Conservation (phyloP, 1,284 basidiomycete species). For the Fistulinella cinereoalba region DNA sequence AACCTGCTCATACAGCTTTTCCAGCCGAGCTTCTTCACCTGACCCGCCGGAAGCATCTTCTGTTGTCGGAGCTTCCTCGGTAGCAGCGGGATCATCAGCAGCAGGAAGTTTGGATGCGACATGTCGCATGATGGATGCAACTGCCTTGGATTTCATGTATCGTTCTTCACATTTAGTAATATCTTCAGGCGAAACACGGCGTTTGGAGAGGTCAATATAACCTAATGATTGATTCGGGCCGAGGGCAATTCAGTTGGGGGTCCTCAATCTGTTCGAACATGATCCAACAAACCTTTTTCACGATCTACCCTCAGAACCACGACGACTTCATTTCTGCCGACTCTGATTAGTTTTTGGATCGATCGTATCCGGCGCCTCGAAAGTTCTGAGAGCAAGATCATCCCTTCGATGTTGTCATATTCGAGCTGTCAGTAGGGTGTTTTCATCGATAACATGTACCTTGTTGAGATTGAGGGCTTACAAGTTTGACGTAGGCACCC, state of each 20-base stretch:
- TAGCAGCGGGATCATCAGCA: conserved; percentile 32
- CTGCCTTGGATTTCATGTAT: conserved; percentile 96
- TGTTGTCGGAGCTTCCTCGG: conserved; percentile 6
- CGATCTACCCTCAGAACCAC: conserved; percentile 98
- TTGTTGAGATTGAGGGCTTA: conserved; percentile 38
- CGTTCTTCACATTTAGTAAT: conserved; percentile 98
- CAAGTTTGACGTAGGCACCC: conserved; percentile 99
- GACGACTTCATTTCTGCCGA: conserved; percentile 97
- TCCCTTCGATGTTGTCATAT: conserved; percentile 99
- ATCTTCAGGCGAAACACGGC: conserved; percentile 98
- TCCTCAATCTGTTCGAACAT: neutral
- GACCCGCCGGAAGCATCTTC: conserved; percentile 42
- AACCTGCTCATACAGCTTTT: conserved; percentile 86
- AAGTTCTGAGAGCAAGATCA: conserved; percentile 97
- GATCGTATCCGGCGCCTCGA: conserved; percentile 95
- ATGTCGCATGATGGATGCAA: conserved; percentile 91
- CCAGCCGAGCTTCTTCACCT: conserved; percentile 73
- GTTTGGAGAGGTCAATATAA: conserved; percentile 99
- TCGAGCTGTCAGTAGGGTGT: conserved; percentile 66
- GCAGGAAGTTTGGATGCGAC: conserved; percentile 85
- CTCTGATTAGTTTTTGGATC: conserved; percentile 97
- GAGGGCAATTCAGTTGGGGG: neutral
- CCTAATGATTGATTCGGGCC: conserved; percentile 48
- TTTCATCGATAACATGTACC: neutral
- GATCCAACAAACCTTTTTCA: conserved; percentile 78